Evolutionary conservation across 345 rosid species (phyloP), one percentile per base, ranked within the genome.

Genomic region (Barbarea vulgaris): DNA sequence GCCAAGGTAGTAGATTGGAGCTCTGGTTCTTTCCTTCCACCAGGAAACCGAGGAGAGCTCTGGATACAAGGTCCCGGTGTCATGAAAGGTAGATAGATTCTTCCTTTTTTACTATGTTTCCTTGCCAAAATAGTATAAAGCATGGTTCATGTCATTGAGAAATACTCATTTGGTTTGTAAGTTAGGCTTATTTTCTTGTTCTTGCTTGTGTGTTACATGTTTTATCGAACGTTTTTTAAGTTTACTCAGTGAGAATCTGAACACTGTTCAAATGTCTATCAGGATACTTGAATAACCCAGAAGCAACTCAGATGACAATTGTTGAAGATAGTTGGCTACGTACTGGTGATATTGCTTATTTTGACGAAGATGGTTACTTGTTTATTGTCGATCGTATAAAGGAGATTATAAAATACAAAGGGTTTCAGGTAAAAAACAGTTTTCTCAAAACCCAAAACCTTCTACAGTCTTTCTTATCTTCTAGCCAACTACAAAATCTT

Each of bases 361-460:
- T 89, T 53, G 94, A 91, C 60, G 73, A 72, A 37, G 96, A 91
- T 76, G 98, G 97, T n/a, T 91, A 82, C 79, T 64, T 93, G 50
- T 72, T 77, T 70, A 60, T 93, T 46, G 68, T 84, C 50, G 97
- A 86, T 72, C 96, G 97, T 39, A 70, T 91, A 33, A 93, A 93
- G 73, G 98, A 93, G 84, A 78, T 86, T 7, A 89, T 93, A 61
- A 93, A 93, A 75, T 93, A 86, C 87, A 93, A 85, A 65, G 98
- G 98, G 21, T 91, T 79, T 78, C 98, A 89, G 98, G 98, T 89
- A 72, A 27, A 14, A 13, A 10, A 21, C 39, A 21, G 6, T 41
- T 37, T 48, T 50, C 10, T 11, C 41, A 46, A 60, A 52, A 67
- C 4, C 34, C 52, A 53, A 46, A 51, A 41, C 44, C 58, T 2